Base-by-base conservation (phyloP, 176 grass and related monocot species). In the Carex littledalei region DNA sequence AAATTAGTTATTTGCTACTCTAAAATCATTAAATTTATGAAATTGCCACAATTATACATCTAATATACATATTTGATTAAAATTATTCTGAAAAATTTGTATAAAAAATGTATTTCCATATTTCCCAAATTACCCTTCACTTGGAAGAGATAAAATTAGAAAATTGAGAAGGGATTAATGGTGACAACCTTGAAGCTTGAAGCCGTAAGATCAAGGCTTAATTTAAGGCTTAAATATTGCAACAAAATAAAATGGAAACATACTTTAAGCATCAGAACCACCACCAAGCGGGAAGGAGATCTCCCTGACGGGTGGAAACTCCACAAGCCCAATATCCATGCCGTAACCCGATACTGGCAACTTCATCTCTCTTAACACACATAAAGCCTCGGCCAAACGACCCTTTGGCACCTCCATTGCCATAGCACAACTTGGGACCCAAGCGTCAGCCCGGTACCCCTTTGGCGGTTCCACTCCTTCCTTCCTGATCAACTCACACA, bases 261-360 rank as follows among this genome's bases (percentile, higher is more conserved):
- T 67, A 83, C 81, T 66, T 92, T 89, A 93, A 68, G 79, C 68
- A 37, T 90, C 86, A 7, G 89, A 81, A 61, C 87, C 78, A 43
- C 91, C 90, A 0, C 97, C 93, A 0, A 99, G 97, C 7, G 91
- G 91, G 81, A 94, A 96, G 54, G 93, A 95, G 15, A 94, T 86
- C 90, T 99, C 97, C 84, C 90, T 90, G 2, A 96, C 93, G 1
- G 84, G 74, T 14, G 88, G 62, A 24, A 99, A 91, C 91, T 99
- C 93, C 1, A 99, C 97, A 15, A 99, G 84, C 15, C 91, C 97
- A 45, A 99, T 99, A 78, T 99, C 97, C 97, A 96, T 94, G 72
- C 87, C 93, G 16, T 96, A 95, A 5, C 97, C 97, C 4, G 97
- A 99, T 8, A 99, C 97, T 0, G 97, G 97, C 39, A 99, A 78